Base-by-base conservation (phyloP, 2,329 filamentous ascomycete species). In the Hirsutella thompsonii region DNA sequence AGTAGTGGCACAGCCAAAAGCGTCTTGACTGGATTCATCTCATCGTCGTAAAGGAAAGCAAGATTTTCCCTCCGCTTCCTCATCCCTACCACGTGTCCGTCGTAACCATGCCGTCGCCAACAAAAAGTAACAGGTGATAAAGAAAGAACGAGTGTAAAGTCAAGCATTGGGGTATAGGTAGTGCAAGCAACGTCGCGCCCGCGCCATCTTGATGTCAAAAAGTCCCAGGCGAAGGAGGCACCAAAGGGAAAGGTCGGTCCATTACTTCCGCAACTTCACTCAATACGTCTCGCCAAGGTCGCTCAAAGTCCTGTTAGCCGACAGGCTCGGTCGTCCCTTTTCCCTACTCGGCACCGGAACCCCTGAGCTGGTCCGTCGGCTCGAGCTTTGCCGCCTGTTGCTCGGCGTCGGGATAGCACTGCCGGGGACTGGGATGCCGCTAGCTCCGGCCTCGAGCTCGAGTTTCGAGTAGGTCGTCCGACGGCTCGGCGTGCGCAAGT, bases 241-340 rank as follows among this genome's bases (percentile, higher is more conserved):
- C 18, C 10, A 20, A 19, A 20, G 34, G 20, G 20, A 19, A 36
- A 20, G 2, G 9, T 19, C 3, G 14, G 14, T n/a, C 16, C 32
- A 34, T 34, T 5, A n/a, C 14, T 5, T 19, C 14, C 35, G 19
- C 20, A 18, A 20, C 14, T 8, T n/a, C 43, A 18, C 45, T 59
- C 55, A 74, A 47, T 73, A 75, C 8, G 71, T 74, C 62, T 75
- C 71, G 42, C 70, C 71, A 44, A 73, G 54, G 45, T 74, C 71
- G 44, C 62, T 61, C 42, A 73, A 49, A 46, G 60, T 69, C 49
- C 59, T 60, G 36, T 57, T 51, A 33, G 58, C 59, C 40, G 53
- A 54, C 21, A 54, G 52, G 43, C 54, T 56, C n/a, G 55, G 51
- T 42, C 60, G 54, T 14, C 51, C 49, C 23, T 49, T 20, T n/a